Base-by-base conservation (phyloP, 768 basidiomycete genomes). In the Sarcodon aspratus region DNA sequence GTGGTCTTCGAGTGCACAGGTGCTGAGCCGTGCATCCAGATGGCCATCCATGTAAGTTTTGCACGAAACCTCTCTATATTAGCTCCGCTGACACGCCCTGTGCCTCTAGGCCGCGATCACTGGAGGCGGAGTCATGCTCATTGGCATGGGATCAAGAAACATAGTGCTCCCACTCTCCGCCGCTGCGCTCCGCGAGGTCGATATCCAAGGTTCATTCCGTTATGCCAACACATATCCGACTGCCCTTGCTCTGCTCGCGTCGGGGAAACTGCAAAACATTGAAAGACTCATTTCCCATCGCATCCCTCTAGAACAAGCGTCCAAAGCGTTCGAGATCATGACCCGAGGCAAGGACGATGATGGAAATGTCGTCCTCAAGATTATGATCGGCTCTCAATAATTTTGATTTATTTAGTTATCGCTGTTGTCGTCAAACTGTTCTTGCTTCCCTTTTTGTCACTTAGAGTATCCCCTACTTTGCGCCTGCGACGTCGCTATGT, bases 1-100 rank as follows among this genome's bases (percentile, higher is more conserved):
- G 72, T 88, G 59, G 84, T 97, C 45, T 88, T 94, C 59, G 94
- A 98, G 65, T 98, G 94, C 66, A 93, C 92, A 10, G 94, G 94
- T 53, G 91, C 90, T 2, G 92, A 95, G 64, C 73, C 80, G 34
- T 90, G 87, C 60, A 90, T 95, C 60, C 91, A 95, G 62, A 82
- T 89, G 79, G 83, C 87, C 46, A 75, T 94, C 53, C 79, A 87
- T 67, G 90, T 93, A 69, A 73, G 90, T 74, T 21, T 27, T 27
- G 21, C 21, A 27, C 21, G 3, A 27, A 27, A 27, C 21, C 21
- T 27, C 5, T 27, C 21, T 27, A 27, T 46, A 54, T 54, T 54
- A 49, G 38, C 34, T 54, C 42, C 21, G 17, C 35, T 51, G 31
- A 34, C 50, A 45, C 52, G 45, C 50, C 53, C 50, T 47, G 45